Evolutionary conservation across 2,329 filamentous ascomycete genomes (phyloP).

Genomic region (Coccinonectria pachysandricola): DNA sequence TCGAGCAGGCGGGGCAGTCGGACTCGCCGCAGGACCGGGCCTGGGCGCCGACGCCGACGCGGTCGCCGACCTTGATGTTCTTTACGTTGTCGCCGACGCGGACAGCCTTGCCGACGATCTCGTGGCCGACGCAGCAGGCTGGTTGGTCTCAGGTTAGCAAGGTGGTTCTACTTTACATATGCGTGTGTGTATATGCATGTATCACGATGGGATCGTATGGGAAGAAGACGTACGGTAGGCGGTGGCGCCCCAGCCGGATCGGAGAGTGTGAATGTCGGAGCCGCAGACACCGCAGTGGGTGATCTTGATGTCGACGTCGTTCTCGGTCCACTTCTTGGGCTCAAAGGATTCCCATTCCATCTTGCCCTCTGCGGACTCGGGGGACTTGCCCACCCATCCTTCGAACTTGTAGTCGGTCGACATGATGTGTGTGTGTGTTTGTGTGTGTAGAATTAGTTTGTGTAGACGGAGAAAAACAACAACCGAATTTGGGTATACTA

Average conservation of each 20-base stretch:
- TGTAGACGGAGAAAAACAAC: too few species aligned
- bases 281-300: slow-evolving; percentile 57
- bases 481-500: too few species aligned
- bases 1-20: slow-evolving; percentile 31
- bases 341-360: slow-evolving; percentile 44
- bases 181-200: too few species aligned
- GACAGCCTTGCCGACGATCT: slow-evolving; percentile 50
- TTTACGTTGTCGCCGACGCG: slow-evolving; percentile 40
- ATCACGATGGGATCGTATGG: too few species aligned
- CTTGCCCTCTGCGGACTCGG: slow-evolving; percentile 33
- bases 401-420: slow-evolving; percentile 35
- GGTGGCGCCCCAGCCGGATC: slow-evolving; percentile 38
- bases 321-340: slow-evolving; percentile 53
- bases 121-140: slow-evolving; percentile 51
- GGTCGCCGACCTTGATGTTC: slow-evolving; percentile 48
- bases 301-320: slow-evolving; percentile 53
- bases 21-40: slow-evolving; percentile 39
- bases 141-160: slow-evolving; percentile 13
- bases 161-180: too few species aligned
- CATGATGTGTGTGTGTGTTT: slow-evolving; percentile 13
- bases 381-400: slow-evolving; percentile 36
- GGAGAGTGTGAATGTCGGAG: slow-evolving; percentile 46
- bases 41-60: slow-evolving; percentile 54
- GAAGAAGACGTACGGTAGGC: slow-evolving; percentile 30
- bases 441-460: too few species aligned